Evolutionary conservation across 306 rosid genomes (phyloP).

Genomic region (Begonia masoniana): DNA sequence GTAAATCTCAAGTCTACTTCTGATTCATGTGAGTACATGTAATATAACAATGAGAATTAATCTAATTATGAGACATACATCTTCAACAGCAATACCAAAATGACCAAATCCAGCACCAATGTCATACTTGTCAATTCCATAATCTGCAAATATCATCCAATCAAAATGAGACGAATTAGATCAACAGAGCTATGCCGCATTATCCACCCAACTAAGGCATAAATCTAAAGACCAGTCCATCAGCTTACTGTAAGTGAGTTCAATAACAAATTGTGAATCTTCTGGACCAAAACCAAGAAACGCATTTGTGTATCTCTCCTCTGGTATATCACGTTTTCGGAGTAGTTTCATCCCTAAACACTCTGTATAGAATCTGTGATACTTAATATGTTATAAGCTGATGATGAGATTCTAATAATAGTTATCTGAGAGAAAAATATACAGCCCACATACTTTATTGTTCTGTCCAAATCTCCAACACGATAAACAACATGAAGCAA

Average conservation of each 20-base stretch:
- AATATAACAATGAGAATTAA: too few relatives aligned
- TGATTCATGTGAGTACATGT: too few relatives aligned
- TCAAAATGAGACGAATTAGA: constrained; percentile 8
- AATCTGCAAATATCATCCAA: constrained; percentile 42
- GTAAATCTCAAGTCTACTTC: too few relatives aligned
- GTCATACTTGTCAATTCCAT: constrained; percentile 70
- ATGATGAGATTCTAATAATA: not conserved
- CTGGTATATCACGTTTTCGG: constrained; percentile 74
- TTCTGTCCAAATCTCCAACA: constrained; percentile 76
- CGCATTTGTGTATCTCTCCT: constrained; percentile 70
- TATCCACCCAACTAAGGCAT: not conserved
- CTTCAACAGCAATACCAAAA: constrained; percentile 85
- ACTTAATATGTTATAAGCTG: constrained; percentile 13
- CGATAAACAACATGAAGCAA: constrained; percentile 78
- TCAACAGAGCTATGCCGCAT: not conserved
- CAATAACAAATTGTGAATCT: constrained; percentile 74
- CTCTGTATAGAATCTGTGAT: constrained; percentile 69
- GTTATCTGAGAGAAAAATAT: not conserved
- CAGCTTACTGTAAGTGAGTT: constrained; percentile 74
- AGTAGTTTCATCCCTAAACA: constrained; percentile 84
- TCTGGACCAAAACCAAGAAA: constrained; percentile 90
- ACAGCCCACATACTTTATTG: constrained; percentile 52
- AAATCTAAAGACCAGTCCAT: constrained; percentile 2
- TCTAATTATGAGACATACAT: constrained; percentile 37
- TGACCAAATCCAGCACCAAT: constrained; percentile 76